These are phyloP conservation scores for Debaryomyces nepalensis DNA, from an alignment of 1,139 yeast genomes.

Conservation along the genomic window DNA sequence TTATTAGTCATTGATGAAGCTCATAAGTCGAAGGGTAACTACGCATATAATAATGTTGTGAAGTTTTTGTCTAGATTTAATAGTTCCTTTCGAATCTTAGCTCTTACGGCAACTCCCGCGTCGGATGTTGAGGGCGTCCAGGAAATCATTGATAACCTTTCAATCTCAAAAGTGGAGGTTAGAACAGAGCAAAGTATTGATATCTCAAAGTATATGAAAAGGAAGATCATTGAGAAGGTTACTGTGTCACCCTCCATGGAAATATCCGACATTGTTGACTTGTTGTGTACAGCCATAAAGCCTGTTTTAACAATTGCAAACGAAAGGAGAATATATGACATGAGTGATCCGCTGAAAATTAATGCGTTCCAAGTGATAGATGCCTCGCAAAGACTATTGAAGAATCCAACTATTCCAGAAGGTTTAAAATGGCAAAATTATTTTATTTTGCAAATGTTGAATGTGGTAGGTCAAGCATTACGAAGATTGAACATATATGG, in stretches of 20 bases:
- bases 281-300: constrained; percentile 53
- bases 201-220: constrained; percentile 76
- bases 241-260: constrained; percentile 58
- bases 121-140: constrained; percentile 88
- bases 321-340: constrained; percentile 62
- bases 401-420: constrained; percentile 59
- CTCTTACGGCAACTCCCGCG: constrained; percentile 96
- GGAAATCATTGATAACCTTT: constrained; percentile 72
- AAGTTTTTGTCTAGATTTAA: constrained; percentile 66
- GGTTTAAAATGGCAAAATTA: constrained; percentile 74
- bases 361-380: constrained; percentile 77
- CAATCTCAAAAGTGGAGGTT: constrained; percentile 78
- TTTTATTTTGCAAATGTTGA: constrained; percentile 63
- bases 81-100: constrained; percentile 72
- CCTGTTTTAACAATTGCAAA: constrained; percentile 72
- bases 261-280: constrained; percentile 54
- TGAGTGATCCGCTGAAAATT: constrained; percentile 66
- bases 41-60: constrained; percentile 85
- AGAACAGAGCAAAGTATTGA: constrained; percentile 86
- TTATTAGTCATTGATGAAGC: constrained; percentile 94
- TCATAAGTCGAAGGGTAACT: constrained; percentile 88
- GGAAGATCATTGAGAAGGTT: constrained; percentile 64
- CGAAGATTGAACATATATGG: constrained; percentile 82
- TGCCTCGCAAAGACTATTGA: constrained; percentile 60
- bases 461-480: constrained; percentile 75